These are phyloP conservation scores for Chlorella sorokiniana DNA, from an alignment of 139 green algal genomes.

Conservation along the genomic window DNA sequence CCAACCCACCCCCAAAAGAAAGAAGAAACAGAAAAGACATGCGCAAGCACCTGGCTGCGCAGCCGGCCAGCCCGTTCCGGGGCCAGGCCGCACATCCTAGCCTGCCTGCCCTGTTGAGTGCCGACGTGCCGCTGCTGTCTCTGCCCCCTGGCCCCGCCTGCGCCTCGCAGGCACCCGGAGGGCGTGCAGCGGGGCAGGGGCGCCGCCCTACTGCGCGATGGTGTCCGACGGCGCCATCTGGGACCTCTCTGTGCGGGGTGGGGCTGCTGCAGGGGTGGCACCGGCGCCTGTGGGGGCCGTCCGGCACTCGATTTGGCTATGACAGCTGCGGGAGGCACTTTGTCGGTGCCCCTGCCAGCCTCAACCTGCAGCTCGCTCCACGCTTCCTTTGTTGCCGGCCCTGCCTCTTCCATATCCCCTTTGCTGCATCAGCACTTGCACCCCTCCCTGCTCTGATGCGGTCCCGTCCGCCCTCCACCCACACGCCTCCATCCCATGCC, in stretches of 20 bases:
- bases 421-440: no score
- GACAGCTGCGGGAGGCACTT: neutral
- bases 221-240: neutral
- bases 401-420: no score
- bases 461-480: no score
- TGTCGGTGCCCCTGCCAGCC: neutral
- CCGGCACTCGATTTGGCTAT: neutral
- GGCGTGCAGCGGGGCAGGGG: neutral
- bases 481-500: no score
- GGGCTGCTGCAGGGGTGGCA: neutral
- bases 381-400: no score
- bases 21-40: no score
- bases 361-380: conserved; percentile 9
- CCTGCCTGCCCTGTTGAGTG: neutral
- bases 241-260: conserved; percentile 17
- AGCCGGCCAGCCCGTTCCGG: no score
- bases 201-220: neutral
- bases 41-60: no score
- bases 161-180: conserved; percentile 5
- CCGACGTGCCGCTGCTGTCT: neutral
- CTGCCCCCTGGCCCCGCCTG: neutral
- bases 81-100: neutral
- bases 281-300: neutral
- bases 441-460: no score
- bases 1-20: no score